Evolutionary conservation across 2,329 filamentous ascomycete genomes (phyloP).

Genomic region (Sporothrix inflata): DNA sequence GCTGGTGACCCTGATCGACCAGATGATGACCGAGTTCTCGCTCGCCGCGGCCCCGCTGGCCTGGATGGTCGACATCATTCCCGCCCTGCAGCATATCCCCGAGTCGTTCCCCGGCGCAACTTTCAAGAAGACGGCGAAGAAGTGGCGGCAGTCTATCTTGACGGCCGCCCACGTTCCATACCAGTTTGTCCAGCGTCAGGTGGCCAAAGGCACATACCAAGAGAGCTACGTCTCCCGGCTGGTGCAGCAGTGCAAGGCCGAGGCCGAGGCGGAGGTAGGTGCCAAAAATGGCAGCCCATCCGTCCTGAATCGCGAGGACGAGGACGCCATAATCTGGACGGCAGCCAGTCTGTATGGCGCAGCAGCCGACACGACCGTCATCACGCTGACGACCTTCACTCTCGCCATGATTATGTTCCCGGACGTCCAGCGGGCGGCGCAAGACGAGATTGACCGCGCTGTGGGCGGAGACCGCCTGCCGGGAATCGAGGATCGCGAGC

Average conservation of each 20-base stretch:
- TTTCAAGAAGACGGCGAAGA: not conserved
- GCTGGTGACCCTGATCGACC: not conserved
- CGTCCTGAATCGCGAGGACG: not conserved
- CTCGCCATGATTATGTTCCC: not conserved
- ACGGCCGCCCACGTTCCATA: not conserved
- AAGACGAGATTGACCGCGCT: not conserved
- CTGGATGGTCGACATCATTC: slow-evolving; percentile 11
- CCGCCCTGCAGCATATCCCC: not conserved
- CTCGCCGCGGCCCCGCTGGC: slow-evolving; percentile 1
- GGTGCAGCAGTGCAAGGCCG: not conserved
- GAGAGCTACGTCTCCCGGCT: slow-evolving; percentile 20
- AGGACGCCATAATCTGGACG: not conserved
- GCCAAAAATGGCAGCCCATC: not conserved
- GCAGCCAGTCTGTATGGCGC: not conserved
- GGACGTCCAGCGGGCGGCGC: not conserved
- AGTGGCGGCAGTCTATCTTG: slow-evolving; percentile 6
- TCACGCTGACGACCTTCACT: not conserved
- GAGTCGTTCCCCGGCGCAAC: not conserved
- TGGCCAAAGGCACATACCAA: not conserved
- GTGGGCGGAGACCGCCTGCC: not conserved
- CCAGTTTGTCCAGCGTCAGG: not conserved
- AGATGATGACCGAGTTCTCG: slow-evolving; percentile 16
- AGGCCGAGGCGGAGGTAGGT: not conserved
- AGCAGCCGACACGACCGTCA: not conserved
- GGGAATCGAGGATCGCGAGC: not conserved